Evolutionary conservation across 164 flowering plant genomes (phyloP).

Genomic region (Santalum album): DNA sequence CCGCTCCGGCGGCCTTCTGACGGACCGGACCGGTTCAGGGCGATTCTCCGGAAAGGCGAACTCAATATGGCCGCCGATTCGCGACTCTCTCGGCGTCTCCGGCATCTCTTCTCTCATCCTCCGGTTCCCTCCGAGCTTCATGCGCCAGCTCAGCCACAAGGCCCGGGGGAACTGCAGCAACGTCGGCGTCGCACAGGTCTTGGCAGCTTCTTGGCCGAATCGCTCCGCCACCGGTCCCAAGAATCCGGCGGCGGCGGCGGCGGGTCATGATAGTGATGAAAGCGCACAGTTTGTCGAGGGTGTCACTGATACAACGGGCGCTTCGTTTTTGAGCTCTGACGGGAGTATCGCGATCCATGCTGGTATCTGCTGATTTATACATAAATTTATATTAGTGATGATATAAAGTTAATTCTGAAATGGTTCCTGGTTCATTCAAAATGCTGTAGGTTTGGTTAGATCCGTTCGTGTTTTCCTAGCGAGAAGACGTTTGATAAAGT

Average conservation of each 20-base stretch:
- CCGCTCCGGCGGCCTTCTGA: conserved; percentile 51
- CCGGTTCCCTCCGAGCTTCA: conserved; percentile 83
- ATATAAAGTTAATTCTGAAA: no score
- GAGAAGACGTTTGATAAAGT: no score
- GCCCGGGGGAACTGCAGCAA: conserved; percentile 94
- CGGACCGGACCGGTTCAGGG: no score
- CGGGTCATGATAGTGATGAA: conserved; percentile 13
- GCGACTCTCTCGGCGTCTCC: conserved; percentile 7
- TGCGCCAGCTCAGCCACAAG: conserved; percentile 82
- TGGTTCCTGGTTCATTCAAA: no score
- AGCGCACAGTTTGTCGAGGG: conserved; percentile 31
- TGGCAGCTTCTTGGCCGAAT: conserved; percentile 94
- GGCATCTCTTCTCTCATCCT: conserved; percentile 58
- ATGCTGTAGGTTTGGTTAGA: no score
- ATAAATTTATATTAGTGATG: no score
- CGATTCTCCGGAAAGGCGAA: conserved; percentile 8
- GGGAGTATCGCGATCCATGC: conserved; percentile 93
- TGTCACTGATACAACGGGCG: conserved; percentile 20
- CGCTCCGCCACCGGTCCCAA: no score
- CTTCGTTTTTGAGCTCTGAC: conserved; percentile 56
- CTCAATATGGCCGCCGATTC: conserved; percentile 9
- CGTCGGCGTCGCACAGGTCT: conserved; percentile 90
- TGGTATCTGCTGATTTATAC: no score
- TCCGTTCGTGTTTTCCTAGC: no score
- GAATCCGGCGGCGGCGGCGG: no score